Evolutionary conservation across 2,329 filamentous ascomycete species (phyloP).

Genomic region (Colletotrichum phormii): DNA sequence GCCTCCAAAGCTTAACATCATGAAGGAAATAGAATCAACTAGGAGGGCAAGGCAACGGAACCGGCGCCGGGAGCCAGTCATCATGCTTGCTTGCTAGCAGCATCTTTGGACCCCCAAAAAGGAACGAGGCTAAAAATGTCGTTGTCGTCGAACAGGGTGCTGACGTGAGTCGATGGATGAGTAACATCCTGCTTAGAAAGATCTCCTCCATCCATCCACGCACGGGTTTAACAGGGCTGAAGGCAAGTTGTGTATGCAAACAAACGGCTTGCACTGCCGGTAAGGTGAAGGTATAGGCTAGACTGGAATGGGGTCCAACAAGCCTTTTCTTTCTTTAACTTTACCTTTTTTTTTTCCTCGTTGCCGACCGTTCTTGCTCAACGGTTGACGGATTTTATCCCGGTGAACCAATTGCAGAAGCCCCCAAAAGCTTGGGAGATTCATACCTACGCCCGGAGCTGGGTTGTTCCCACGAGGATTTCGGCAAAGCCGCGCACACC

Average conservation of each 20-base stretch:
- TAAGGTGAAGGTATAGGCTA: background rate
- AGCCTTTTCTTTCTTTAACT: background rate
- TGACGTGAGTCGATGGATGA: constrained; percentile 9
- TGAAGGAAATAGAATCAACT: background rate
- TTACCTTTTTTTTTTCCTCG: background rate
- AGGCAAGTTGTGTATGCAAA: background rate
- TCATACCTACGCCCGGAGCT: background rate
- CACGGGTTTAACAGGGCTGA: constrained; percentile 5
- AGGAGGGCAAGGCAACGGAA: background rate
- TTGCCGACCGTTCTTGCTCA: background rate
- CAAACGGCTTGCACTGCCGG: background rate
- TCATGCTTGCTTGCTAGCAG: too few species aligned
- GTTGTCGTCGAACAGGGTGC: constrained; percentile 14
- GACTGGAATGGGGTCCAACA: background rate
- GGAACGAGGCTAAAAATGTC: background rate
- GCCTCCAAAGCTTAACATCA: background rate
- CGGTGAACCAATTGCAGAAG: background rate
- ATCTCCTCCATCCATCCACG: background rate
- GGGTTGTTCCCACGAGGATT: background rate
- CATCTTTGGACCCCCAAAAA: background rate
- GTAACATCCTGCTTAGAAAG: background rate
- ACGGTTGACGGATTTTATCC: background rate
- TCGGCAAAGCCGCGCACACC: background rate
- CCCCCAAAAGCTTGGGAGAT: background rate
- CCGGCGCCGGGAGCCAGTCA: background rate